Evolutionary conservation across 345 rosid genomes (phyloP).

Genomic region (Euphorbia tirucalli): DNA sequence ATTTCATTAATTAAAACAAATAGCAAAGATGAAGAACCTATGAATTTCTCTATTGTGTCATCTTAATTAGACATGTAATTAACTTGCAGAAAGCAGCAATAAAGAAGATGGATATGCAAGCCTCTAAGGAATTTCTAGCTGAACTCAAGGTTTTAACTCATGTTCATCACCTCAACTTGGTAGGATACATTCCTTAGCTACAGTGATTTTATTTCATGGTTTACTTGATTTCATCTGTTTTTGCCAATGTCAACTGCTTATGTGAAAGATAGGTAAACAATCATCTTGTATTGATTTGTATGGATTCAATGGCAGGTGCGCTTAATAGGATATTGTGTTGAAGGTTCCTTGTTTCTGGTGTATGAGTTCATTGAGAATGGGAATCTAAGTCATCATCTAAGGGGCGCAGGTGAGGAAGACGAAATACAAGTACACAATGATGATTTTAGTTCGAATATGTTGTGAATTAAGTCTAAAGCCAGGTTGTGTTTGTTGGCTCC

Average conservation of each 20-base stretch:
- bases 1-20: background rate
- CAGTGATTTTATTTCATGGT: background rate
- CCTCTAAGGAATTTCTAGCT: conserved; percentile 83
- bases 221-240: background rate
- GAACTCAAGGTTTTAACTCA: conserved; percentile 86
- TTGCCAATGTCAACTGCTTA: background rate
- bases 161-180: conserved; percentile 97
- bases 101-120: conserved; percentile 99
- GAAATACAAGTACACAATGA: background rate
- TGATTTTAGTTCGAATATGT: background rate
- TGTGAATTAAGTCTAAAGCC: background rate
- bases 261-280: background rate
- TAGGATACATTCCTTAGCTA: conserved; percentile 6
- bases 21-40: background rate
- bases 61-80: too few relatives aligned
- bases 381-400: conserved; percentile 84
- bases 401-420: conserved; percentile 57
- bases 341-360: conserved; percentile 82
- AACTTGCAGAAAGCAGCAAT: conserved; percentile 81
- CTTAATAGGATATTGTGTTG: conserved; percentile 87
- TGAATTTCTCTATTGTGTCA: background rate
- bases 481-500: conserved; percentile 5
- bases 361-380: conserved; percentile 93
- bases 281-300: background rate
- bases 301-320: conserved; percentile 55